Conservation (phyloP, 495 filamentous ascomycete species). For the Bacidia rubella region DNA sequence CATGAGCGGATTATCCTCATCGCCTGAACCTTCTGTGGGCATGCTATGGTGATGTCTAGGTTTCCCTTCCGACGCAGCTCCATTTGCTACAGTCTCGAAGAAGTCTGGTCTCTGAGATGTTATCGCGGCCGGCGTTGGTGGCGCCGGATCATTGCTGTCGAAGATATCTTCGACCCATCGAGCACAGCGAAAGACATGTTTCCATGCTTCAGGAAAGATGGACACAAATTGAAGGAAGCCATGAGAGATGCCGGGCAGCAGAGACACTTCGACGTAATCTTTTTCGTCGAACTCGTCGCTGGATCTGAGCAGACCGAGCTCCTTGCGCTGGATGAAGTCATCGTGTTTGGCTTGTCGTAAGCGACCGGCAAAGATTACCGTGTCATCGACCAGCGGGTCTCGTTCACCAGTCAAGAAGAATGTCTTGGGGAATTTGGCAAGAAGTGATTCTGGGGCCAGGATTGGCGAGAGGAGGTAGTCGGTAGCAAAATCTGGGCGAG, state of each 20-base stretch:
- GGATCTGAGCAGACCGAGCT: constrained; percentile 43
- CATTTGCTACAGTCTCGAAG: constrained; percentile 12
- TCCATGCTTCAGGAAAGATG: constrained; percentile 76
- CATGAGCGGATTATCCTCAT: constrained; percentile 69
- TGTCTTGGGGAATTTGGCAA: constrained; percentile 76
- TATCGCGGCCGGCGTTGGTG: not conserved
- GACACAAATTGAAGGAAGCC: constrained; percentile 85
- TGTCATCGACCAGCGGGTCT: constrained; percentile 92
- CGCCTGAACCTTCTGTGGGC: constrained; percentile 54
- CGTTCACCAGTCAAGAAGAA: constrained; percentile 91
- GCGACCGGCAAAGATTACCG: constrained; percentile 84
- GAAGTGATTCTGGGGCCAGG: constrained; percentile 68
- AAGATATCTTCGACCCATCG: constrained; percentile 69
- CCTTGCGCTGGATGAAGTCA: constrained; percentile 44
- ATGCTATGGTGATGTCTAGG: constrained; percentile 30
- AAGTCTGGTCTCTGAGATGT: too few relatives aligned
- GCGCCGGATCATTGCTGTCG: constrained; percentile 14
- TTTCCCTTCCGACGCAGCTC: not conserved
- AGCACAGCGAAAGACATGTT: constrained; percentile 59
- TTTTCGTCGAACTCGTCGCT: constrained; percentile 54
- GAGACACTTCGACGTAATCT: constrained; percentile 62
- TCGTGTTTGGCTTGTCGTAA: constrained; percentile 70
- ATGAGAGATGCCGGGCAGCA: constrained; percentile 81
- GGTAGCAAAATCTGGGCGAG: constrained; percentile 80
- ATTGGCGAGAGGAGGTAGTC: constrained; percentile 86